Base-by-base conservation (phyloP, 202 grass and related monocot genomes). In the Zizania palustris region DNA sequence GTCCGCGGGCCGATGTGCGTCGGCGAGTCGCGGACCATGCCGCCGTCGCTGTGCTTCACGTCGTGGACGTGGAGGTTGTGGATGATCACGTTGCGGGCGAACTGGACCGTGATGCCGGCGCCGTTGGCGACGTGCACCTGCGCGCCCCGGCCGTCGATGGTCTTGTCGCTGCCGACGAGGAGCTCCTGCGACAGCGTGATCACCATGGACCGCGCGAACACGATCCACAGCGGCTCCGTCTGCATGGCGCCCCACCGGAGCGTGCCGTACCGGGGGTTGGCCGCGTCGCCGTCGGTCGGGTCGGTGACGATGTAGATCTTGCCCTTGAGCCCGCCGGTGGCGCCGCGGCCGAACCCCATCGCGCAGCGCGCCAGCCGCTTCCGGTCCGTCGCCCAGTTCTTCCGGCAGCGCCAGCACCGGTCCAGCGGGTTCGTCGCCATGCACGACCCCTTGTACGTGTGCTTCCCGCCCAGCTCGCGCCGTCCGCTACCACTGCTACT, bases 371-470 rank as follows among this genome's bases (percentile, higher is more conserved):
- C 91, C 3, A 93, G 62, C 0, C 61, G 85, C 75, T 81, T 83
- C 4, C 91, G 82, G 68, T 90, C 78, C 6, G 42, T 88, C 12
- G 60, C 78, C 91, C 91, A 93, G 79, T 93, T 67, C 15, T 43
- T 35, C 65, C 82, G 85, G 85, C 91, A 93, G n/a, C 91, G 72
- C 91, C 91, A 93, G 55, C 91, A 93, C 28, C 88, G 86, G 88
- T 93, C 91, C 60, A 91, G 91, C 48, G 85, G 91, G 85, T 93
- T 93, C 19, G 88, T 91, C 36, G 85, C 80, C 11, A 35, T 2
- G 79, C 91, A 93, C 43, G 79, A 79, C 0, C 80, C 82, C 1
- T 19, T 50, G 58, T 36, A 80, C 37, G 45, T 54, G 1, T 58
- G 21, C 63, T 85, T 44, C 63, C 41, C 18, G 49, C 62, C 4